A percentile compares a stretch with the other conserved stretches of the same genome.
Conservation (phyloP, 75 land plant species). For the Sequoia sempervirens region DNA sequence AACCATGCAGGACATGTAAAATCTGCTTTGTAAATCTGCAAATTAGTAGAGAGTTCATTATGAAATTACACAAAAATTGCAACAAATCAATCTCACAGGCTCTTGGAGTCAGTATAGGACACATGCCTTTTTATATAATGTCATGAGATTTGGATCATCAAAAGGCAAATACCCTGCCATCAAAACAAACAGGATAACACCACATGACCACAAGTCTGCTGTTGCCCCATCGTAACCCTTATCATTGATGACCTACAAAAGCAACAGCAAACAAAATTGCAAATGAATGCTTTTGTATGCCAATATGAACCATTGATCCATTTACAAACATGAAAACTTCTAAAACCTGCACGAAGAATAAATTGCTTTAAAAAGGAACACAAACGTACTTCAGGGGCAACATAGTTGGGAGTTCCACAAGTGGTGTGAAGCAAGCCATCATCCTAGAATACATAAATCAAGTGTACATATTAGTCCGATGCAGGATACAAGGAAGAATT, state of each 20-base stretch:
- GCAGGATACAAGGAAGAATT: not conserved
- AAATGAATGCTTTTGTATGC: not conserved
- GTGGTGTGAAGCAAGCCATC: conserved; percentile 89
- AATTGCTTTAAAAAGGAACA: not conserved
- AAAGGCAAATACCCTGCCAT: conserved; percentile 88
- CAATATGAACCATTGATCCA: not conserved
- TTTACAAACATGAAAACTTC: not conserved
- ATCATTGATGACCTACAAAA: conserved; percentile 57
- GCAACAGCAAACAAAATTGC: not conserved
- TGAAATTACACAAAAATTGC: not conserved
- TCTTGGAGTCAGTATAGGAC: not conserved
- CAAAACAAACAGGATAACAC: conserved; percentile 76
- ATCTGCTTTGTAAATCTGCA: conserved; percentile 54
- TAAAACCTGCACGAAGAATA: not conserved
- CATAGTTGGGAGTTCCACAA: conserved; percentile 91
- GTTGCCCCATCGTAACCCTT: conserved; percentile 85
- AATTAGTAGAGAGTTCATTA: not conserved
- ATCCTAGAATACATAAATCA: conserved; percentile 31
- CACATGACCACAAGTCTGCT: conserved; percentile 90
- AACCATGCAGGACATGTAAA: conserved; percentile 62
- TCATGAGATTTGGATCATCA: conserved; percentile 64
- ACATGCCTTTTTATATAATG: conserved; percentile 64
- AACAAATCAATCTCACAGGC: not conserved
- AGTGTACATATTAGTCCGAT: not conserved
- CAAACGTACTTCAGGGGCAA: conserved; percentile 76